Evolutionary conservation across 1,284 basidiomycete species (phyloP), one percentile per base, ranked within the genome.

Genomic region (Sporisorium iseilematis-ciliati): DNA sequence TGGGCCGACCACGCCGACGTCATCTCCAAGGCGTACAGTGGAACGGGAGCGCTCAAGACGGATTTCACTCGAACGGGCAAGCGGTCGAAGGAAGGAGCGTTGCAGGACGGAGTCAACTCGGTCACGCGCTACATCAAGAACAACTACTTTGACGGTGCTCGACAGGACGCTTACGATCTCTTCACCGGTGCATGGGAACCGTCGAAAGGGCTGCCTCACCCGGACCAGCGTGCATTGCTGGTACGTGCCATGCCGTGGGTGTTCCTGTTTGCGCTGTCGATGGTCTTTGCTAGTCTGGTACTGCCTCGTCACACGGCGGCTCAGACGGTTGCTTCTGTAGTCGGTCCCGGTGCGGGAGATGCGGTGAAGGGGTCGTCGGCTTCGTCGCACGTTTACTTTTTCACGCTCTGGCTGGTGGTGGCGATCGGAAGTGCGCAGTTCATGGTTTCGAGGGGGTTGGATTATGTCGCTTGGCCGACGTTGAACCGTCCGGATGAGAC

Each of bases 1-100:
- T 99, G 97, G 97, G 92, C 97, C 21, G 93, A 99, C 84, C 96
- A 99, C 84, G 97, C 94, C 20, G 94, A 99, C 86, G 88, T 89
- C 55, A 93, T 99, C 73, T 92, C 94, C 1, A 91, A 89, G 66
- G 95, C 95, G 0, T 99, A 99, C 86, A 92, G 91, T 56, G 97
- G 97, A 25, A 96, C 95, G 23, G 95, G 93, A 16, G 97, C 97
- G 1, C 87, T 99, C 78, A 99, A 99, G 87, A 95, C 94, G 1
- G 97, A 99, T 86, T 98, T 94, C 85, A 99, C 83, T 1, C 95
- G 86, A 52, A 98, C 95, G 0, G 96, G 95, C 79, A 92, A 92
- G 85, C 90, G 93, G 0, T 88, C 90, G 84, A 97, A 97, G 26
- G 69, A 80, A 49, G 96, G 96, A 29, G 86, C 88, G 29, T 80